Base-by-base conservation (phyloP, 768 basidiomycete species). In the Auricularia sp. region DNA sequence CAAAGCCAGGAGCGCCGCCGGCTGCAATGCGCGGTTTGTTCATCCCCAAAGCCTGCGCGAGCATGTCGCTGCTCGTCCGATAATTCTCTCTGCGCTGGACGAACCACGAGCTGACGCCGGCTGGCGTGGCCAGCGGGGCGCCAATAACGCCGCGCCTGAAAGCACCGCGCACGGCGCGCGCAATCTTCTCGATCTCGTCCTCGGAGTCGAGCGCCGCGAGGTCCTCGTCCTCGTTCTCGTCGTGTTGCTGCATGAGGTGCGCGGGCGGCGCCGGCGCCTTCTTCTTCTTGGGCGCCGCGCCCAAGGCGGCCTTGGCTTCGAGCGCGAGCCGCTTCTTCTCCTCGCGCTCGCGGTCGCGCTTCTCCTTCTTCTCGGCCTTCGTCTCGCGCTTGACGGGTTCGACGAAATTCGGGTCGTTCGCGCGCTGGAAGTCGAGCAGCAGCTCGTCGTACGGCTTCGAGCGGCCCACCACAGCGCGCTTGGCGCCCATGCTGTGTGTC, bases 401-500 rank as follows among this genome's bases (percentile, higher is more conserved):
- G 3, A 93, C 87, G 73, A 86, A 93, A 66, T 91, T 91, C 14
- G 91, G 92, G 67, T 93, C 92, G 71, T 92, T 82, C 33, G 83
- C 87, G 39, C 90, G 86, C 70, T 93, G 88, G 93, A 93, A 98
- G 62, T 98, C 95, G 33, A 92, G 81, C 18, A 95, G 81, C 3
- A 99, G 83, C 53, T 88, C 87, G 71, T 97, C 94, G 71, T 93
- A 98, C 6, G 77, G 74, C 62, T 87, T 83, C 0, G 91, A 90
- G 3, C 96, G 91, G 39, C 92, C 92, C 66, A 84, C 82, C 1
- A 99, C 95, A 8, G 90, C 85, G 18, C 96, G 89, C 75, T 99
- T 99, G 11, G 93, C 90, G 14, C 93, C 93, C 88, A 99, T 96
- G 2, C 92, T 89, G 73, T 99, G 96, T 4, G 96, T 93, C 76